Percentiles rank a stretch among this genome's conserved stretches.
Evolutionary conservation across 805 yeast genomes (phyloP).

Genomic region (Myxozyma neglecta): DNA sequence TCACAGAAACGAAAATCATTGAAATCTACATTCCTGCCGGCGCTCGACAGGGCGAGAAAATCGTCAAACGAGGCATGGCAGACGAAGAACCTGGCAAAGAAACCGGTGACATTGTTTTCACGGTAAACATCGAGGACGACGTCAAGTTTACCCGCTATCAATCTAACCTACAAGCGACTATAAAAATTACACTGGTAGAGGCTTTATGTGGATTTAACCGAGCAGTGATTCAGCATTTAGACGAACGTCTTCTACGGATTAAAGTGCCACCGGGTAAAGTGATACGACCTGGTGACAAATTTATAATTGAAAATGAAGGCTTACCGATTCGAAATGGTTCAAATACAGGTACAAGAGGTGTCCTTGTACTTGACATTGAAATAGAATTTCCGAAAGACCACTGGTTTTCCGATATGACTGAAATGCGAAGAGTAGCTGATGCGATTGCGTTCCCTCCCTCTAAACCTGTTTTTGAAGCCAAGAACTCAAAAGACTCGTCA

Average conservation of each 20-base stretch:
- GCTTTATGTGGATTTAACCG: conserved; percentile 79
- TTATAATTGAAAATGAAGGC: conserved; percentile 71
- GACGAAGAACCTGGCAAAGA: conserved; percentile 70
- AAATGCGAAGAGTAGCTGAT: conserved; percentile 40
- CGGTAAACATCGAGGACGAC: conserved; percentile 54
- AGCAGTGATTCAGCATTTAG: conserved; percentile 68
- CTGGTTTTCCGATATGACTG: conserved; percentile 78
- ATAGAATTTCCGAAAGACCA: conserved; percentile 81
- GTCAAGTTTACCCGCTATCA: conserved; percentile 55
- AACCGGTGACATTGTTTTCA: conserved; percentile 77
- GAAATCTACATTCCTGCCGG: conserved; percentile 81
- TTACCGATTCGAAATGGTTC: conserved; percentile 60
- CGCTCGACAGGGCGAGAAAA: conserved; percentile 57
- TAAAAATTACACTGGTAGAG: conserved; percentile 68
- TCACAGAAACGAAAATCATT: conserved; percentile 65
- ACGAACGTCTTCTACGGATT: conserved; percentile 65
- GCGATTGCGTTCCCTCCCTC: conserved; percentile 33
- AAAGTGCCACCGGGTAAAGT: conserved; percentile 77
- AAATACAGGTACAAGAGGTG: conserved; percentile 54
- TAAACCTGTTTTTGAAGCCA: conserved; percentile 1
- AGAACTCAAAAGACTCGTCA: neutral
- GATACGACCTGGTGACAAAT: conserved; percentile 68
- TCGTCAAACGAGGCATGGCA: conserved; percentile 66
- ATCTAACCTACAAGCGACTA: conserved; percentile 61
- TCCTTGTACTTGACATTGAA: conserved; percentile 65